Percentiles rank a stretch among this genome's conserved stretches.
phyloP scores from a whole-genome alignment of 2,329 filamentous ascomycete species.

The Colletotrichum lupini region DNA sequence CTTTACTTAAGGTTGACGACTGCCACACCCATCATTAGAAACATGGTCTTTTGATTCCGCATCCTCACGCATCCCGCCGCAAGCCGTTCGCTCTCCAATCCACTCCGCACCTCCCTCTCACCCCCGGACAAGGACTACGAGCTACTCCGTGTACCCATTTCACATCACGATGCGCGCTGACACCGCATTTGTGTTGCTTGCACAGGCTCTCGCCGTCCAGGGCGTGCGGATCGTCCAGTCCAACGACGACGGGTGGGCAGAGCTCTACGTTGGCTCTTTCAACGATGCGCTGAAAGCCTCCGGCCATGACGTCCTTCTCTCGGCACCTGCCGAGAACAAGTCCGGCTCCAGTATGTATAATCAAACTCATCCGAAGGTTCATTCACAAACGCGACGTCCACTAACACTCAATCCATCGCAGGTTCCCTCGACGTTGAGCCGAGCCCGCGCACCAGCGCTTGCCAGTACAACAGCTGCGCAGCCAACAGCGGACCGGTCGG shows the following conservation, averaged over 20 bases:
- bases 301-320: conserved; percentile 71
- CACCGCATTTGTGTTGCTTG: conserved; percentile 27
- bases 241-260: conserved; percentile 83
- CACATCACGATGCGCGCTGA: conserved; percentile 17
- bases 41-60: background rate
- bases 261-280: conserved; percentile 71
- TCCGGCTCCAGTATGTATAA: conserved; percentile 57
- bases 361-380: background rate
- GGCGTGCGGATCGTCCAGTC: conserved; percentile 60
- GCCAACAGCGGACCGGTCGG: conserved; percentile 66
- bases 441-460: conserved; percentile 57
- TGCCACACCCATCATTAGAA: background rate
- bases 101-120: background rate
- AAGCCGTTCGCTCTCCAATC: background rate
- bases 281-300: conserved; percentile 65
- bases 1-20: conserved; percentile 22
- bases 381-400: conserved; percentile 58
- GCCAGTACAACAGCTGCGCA: conserved; percentile 72
- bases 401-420: conserved; percentile 61
- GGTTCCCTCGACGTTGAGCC: conserved; percentile 63
- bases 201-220: conserved; percentile 35
- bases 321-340: conserved; percentile 73
- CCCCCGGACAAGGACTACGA: background rate
- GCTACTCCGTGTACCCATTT: background rate
- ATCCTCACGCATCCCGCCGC: background rate